Base-by-base conservation (phyloP, 257 asterid species). In the Gentiana dahurica region DNA sequence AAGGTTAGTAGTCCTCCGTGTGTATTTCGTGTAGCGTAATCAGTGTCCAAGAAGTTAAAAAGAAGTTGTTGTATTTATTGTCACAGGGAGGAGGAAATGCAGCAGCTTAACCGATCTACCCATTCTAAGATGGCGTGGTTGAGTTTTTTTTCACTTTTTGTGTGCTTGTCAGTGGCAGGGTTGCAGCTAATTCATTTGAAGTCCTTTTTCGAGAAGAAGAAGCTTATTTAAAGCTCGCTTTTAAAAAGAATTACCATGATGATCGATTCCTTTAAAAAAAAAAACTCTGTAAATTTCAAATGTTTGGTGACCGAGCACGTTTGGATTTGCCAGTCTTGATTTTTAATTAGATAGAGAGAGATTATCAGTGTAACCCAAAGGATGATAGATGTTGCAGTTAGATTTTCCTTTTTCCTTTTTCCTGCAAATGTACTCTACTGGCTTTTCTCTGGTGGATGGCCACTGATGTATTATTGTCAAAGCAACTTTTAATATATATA, bases 71-170 rank as follows among this genome's bases (percentile, higher is more conserved):
- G 24, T 24, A 24, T 24, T 24, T 24, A 24, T 50, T 52, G n/a
- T 46, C 60, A 34, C 81, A 86, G 95, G 81, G 95, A 86, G 68
- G 77, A 69, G 57, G 94, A 89, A 73, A 86, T 89, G 95, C 95
- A 84, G 73, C 61, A 65, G 53, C 78, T 86, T 43, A 89, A 89
- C 65, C 58, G 56, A 66, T 81, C 94, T 0, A 89, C 95, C 45
- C 75, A 77, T 77, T 75, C 86, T 13, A 81, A 75, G 68, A 81
- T 89, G 97, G 80, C 75, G 12, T 81, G 87, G 90, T 49, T 86
- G 65, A 75, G 89, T 59, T 70, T 76, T 53, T 70, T 83, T 35
- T 89, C 95, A 2, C 67, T 86, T 53, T 13, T 78, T 3, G 50
- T 89, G 49, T 79, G 82, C 64, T 66, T 81, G 49, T 69, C 86